A percentile compares a stretch with the other conserved stretches of the same genome.
Evolutionary conservation across 2,329 filamentous ascomycete genomes (phyloP).

Genomic region (Pyrenophora teres): DNA sequence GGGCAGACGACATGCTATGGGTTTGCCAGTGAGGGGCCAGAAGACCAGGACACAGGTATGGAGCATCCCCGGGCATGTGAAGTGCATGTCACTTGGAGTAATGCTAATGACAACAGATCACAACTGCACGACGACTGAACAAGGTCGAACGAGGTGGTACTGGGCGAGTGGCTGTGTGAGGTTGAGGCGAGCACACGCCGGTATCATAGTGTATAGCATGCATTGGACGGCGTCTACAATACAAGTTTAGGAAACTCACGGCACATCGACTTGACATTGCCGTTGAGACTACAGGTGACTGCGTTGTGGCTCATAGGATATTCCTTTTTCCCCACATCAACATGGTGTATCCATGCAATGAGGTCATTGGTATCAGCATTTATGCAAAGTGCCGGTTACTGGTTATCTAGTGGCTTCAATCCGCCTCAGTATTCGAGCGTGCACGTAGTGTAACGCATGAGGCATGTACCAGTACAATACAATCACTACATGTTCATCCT

Average conservation of each 20-base stretch:
- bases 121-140: conserved; percentile 64
- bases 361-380: no score
- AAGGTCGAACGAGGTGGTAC: conserved; percentile 58
- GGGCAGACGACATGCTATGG: conserved; percentile 89
- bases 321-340: no score
- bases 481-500: no score
- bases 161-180: conserved; percentile 38
- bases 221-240: conserved; percentile 17
- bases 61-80: background rate
- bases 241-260: conserved; percentile 1
- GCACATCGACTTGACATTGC: background rate
- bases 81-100: background rate
- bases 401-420: no score
- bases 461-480: no score
- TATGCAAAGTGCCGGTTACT: no score
- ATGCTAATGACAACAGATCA: conserved; percentile 52
- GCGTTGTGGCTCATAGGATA: background rate
- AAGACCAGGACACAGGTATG: conserved; percentile 75
- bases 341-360: no score
- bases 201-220: conserved; percentile 37
- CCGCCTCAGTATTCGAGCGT: no score
- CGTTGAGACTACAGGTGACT: background rate
- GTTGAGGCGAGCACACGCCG: conserved; percentile 11
- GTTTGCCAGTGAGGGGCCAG: conserved; percentile 88
- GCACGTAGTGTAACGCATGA: no score